A percentile compares a stretch with the other conserved stretches of the same genome.
Conservation (phyloP, 2,329 filamentous ascomycete genomes). For the Colletotrichum tropicale region DNA sequence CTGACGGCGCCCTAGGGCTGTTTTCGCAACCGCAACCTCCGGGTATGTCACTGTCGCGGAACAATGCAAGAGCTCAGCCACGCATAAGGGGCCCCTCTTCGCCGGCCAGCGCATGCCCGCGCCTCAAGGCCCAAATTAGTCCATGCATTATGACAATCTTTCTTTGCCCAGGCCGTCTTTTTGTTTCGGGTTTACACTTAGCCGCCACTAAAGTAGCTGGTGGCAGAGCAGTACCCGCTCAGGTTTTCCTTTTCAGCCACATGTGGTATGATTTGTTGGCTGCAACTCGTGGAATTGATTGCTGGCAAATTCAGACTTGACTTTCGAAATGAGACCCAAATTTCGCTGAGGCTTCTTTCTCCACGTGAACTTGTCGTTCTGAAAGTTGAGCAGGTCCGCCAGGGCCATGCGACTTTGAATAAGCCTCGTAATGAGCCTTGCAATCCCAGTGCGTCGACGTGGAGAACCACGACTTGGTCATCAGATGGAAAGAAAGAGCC, state of each 20-base stretch:
- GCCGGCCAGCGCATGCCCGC: not conserved
- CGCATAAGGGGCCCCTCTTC: not conserved
- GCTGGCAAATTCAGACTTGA: fast-evolving
- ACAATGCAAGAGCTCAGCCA: fast-evolving
- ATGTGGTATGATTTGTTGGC: not conserved
- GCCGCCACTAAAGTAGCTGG: not conserved
- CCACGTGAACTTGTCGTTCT: fast-evolving
- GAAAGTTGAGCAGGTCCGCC: not conserved
- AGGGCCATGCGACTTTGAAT: not conserved
- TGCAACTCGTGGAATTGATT: fast-evolving
- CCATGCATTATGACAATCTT: not conserved
- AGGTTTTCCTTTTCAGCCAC: not conserved
- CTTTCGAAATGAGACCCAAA: fast-evolving
- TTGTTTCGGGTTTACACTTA: not conserved
- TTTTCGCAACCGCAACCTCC: not conserved
- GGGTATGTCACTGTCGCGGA: not conserved
- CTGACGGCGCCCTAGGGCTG: not conserved
- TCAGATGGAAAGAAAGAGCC: fast-evolving
- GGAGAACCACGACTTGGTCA: not conserved
- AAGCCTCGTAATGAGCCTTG: not conserved
- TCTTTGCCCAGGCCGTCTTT: not conserved
- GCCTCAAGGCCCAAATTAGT: not conserved
- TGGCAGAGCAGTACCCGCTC: not conserved
- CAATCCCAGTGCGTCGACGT: not conserved
- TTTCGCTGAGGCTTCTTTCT: fast-evolving